Evolutionary conservation across 208 protist species (phyloP).

Genomic region (Leishmania lainsoni): DNA sequence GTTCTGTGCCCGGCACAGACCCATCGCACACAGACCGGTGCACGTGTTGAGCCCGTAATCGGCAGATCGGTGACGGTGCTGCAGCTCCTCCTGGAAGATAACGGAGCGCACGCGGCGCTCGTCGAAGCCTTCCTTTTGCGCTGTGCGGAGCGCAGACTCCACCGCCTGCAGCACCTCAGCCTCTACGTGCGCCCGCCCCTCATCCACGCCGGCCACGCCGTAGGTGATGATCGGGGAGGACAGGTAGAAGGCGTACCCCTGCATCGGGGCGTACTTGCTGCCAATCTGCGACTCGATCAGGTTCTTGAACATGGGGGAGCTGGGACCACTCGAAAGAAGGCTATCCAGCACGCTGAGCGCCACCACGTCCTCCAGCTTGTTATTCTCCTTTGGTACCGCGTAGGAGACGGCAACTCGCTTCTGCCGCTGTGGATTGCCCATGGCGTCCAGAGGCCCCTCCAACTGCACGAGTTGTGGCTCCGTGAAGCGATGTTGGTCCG

Average conservation of each 20-base stretch:
- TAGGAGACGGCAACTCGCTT: slow-evolving; percentile 86
- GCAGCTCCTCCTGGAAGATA: slow-evolving; percentile 90
- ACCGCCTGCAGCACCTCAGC: slow-evolving; percentile 70
- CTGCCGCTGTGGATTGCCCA: slow-evolving; percentile 78
- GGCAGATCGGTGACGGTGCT: slow-evolving; percentile 86
- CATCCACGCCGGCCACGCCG: slow-evolving; percentile 88
- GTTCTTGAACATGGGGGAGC: slow-evolving; percentile 87
- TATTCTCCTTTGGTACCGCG: slow-evolving; percentile 59
- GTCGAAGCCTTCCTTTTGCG: slow-evolving; percentile 82
- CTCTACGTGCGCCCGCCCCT: slow-evolving; percentile 55
- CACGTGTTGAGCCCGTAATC: slow-evolving; percentile 88
- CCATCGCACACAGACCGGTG: slow-evolving; percentile 72
- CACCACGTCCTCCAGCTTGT: slow-evolving; percentile 77
- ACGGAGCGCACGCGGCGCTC: slow-evolving; percentile 78
- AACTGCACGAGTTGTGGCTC: slow-evolving; percentile 49
- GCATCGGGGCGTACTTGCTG: slow-evolving; percentile 82
- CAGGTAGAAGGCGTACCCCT: slow-evolving; percentile 84
- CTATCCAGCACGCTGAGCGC: slow-evolving; percentile 82
- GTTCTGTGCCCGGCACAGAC: slow-evolving; percentile 70
- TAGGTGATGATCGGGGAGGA: slow-evolving; percentile 87
- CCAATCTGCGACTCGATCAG: slow-evolving; percentile 91
- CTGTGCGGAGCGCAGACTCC: slow-evolving; percentile 54
- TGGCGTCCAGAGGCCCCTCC: slow-evolving; percentile 79
- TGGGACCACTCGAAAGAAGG: slow-evolving; percentile 84
- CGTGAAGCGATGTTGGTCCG: slow-evolving; percentile 49